Conservation (phyloP, 2,329 filamentous ascomycete genomes). For the Talaromyces sp. region DNA sequence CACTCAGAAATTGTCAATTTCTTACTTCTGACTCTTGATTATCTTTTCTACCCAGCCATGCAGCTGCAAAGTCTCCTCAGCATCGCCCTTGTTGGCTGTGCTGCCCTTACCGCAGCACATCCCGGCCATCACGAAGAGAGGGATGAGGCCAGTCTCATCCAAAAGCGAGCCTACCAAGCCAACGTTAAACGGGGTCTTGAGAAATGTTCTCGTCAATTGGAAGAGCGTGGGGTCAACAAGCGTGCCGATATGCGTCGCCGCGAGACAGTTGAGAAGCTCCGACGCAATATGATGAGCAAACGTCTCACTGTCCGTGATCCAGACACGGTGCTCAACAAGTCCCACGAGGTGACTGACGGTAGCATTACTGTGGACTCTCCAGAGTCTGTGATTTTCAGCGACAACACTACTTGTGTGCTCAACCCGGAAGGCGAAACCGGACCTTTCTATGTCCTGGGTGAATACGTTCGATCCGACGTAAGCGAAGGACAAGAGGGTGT, state of each 20-base stretch:
- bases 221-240: constrained; percentile 17
- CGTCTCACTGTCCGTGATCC: constrained; percentile 26
- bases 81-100: neutral
- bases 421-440: constrained; percentile 44
- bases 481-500: constrained; percentile 31
- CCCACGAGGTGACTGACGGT: constrained; percentile 30
- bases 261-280: constrained; percentile 14
- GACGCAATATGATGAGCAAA: constrained; percentile 2
- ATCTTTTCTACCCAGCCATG: neutral
- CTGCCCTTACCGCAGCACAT: neutral
- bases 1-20: neutral
- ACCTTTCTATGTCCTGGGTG: constrained; percentile 45
- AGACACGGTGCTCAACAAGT: constrained; percentile 28
- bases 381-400: constrained; percentile 20
- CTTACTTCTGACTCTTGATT: neutral
- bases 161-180: constrained; percentile 16
- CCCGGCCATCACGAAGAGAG: neutral
- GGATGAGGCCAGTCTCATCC: neutral
- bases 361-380: constrained; percentile 16
- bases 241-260: constrained; percentile 20
- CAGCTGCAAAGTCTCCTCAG: neutral
- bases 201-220: constrained; percentile 17
- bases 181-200: constrained; percentile 17
- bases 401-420: constrained; percentile 40
- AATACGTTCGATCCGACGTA: constrained; percentile 33